phyloP scores from a whole-genome alignment of 306 rosid species.

The Dryas octopetala region DNA sequence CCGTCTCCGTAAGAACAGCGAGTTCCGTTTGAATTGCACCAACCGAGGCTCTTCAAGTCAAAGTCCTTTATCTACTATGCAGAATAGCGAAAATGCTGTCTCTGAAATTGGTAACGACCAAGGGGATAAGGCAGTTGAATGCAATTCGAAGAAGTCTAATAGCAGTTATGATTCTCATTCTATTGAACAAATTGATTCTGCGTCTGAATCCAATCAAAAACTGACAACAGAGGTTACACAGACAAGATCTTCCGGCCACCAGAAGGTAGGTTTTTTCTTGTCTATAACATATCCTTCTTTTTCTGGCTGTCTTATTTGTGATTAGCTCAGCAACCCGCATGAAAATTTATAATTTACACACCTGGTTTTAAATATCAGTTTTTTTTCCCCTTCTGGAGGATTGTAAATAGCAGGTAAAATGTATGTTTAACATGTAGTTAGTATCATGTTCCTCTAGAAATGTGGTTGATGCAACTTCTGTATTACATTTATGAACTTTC shows the following conservation, averaged over 20 bases:
- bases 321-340: neutral
- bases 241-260: conserved; percentile 40
- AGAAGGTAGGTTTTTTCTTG: conserved; percentile 39
- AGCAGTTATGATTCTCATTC: conserved; percentile 71
- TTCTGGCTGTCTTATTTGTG: neutral
- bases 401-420: neutral
- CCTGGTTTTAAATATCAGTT: neutral
- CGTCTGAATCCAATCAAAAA: conserved; percentile 53
- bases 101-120: conserved; percentile 41
- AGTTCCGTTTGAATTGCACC: conserved; percentile 49
- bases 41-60: conserved; percentile 57
- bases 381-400: too few relatives aligned
- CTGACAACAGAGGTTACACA: conserved; percentile 37
- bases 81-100: conserved; percentile 41
- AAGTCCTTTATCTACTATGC: conserved; percentile 29
- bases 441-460: neutral
- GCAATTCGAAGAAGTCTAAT: conserved; percentile 43
- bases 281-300: neutral
- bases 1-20: conserved; percentile 77
- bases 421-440: neutral
- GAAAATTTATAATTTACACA: neutral
- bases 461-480: neutral
- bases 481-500: neutral
- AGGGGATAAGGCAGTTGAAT: conserved; percentile 58
- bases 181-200: conserved; percentile 62